Evolutionary conservation across 306 rosid species (phyloP).

Genomic region (Carpinus viminea): DNA sequence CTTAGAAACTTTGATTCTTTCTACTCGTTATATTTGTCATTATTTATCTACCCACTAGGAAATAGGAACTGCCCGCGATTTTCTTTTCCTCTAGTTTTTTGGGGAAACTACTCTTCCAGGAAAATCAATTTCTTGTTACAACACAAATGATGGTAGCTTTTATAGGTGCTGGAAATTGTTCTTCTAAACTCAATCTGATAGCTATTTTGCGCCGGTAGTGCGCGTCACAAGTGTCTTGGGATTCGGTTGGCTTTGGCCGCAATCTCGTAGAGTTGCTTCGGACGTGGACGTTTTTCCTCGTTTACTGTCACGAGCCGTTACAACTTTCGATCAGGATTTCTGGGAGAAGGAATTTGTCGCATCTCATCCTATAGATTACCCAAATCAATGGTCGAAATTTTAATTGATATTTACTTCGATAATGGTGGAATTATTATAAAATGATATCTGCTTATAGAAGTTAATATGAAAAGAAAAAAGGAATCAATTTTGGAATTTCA

Average conservation of each 20-base stretch:
- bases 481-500: too few relatives aligned
- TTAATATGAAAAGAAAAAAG: too few relatives aligned
- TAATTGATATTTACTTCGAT: too few relatives aligned
- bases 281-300: slow-evolving; percentile 5
- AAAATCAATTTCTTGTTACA: background rate
- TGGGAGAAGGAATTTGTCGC: too few relatives aligned
- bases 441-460: too few relatives aligned
- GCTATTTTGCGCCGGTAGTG: too few relatives aligned
- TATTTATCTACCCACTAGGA: background rate
- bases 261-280: background rate
- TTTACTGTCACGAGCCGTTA: background rate
- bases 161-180: background rate
- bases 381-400: too few relatives aligned
- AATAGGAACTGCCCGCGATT: background rate
- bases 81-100: background rate
- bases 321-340: background rate
- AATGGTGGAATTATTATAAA: too few relatives aligned
- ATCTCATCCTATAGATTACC: too few relatives aligned
- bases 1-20: background rate
- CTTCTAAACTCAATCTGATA: too few relatives aligned
- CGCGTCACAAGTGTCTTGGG: too few relatives aligned
- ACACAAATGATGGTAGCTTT: background rate
- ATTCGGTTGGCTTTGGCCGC: too few relatives aligned
- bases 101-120: background rate
- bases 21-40: background rate